Evolutionary conservation across 148 eudicot species (phyloP).

Genomic region (Chenopodium quinoa): DNA sequence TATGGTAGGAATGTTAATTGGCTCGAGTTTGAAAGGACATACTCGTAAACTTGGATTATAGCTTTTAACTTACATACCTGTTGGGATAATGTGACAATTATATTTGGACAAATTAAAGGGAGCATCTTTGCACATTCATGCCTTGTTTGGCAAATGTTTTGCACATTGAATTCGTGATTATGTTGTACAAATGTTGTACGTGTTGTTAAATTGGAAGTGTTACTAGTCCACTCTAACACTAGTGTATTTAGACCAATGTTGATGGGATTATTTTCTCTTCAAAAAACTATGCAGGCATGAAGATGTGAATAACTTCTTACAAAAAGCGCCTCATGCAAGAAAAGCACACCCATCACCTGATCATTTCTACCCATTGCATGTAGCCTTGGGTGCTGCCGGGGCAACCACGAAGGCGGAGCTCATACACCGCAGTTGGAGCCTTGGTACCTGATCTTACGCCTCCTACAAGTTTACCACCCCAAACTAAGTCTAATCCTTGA

Average conservation of each 20-base stretch:
- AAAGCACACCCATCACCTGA: constrained; percentile 75
- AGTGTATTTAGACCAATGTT: not conserved
- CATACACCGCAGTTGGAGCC: constrained; percentile 72
- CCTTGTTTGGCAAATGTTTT: not conserved
- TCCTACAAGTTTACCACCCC: constrained; percentile 60
- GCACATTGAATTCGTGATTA: not conserved
- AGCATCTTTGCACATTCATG: not conserved
- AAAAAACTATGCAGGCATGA: constrained; percentile 33
- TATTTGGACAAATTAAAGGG: not conserved
- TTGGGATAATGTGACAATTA: not conserved
- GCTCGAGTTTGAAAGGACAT: too few species aligned
- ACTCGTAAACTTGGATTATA: too few species aligned
- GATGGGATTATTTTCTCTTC: not conserved
- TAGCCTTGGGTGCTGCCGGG: constrained; percentile 83
- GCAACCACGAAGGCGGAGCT: constrained; percentile 60
- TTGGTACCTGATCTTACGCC: constrained; percentile 62
- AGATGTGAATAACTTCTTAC: constrained; percentile 60
- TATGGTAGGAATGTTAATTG: too few species aligned
- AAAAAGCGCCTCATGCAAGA: constrained; percentile 74
- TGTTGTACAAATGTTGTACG: not conserved
- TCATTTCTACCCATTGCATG: constrained; percentile 80
- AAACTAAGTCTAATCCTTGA: not conserved
- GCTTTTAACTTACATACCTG: too few species aligned
- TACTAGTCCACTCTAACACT: not conserved
- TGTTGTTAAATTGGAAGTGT: too few species aligned